Evolutionary conservation across 257 asterid species (phyloP), one percentile per base, ranked within the genome.

Genomic region (Salvia miltiorrhiza): DNA sequence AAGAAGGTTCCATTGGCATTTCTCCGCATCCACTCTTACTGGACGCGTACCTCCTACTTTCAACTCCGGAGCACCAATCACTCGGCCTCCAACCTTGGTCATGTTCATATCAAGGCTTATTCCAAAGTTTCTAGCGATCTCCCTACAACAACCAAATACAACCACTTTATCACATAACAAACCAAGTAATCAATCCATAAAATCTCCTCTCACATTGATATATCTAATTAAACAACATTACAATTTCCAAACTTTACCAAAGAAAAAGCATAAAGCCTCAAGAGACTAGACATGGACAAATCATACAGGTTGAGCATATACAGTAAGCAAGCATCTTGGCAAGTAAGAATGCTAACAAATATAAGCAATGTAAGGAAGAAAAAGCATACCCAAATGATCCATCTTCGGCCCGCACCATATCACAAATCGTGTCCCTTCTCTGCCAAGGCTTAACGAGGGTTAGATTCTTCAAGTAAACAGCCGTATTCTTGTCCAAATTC

Each of bases 361-460:
- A 35, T n/a, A n/a, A n/a, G 20, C 43, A 20, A 14, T 9, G 32
- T 14, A 13, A 67, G 33, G 6, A 13, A 6, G 24, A 20, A 35
- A 43, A 16, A 33, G 26, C 92, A 12, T 86, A 90, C 96, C 97
- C 92, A 17, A 70, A 70, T 11, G 90, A 92, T 54, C 94, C 97
- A 80, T 88, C 90, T 9, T 23, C 55, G 40, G 85, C 86, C 21
- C 28, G 72, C 75, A 88, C 83, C 90, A 88, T 85, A 14, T 70
- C 77, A 70, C 43, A 21, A 39, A 90, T 88, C 0, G 72, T 16
- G 7, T 16, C 8, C 79, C 35, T 81, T 61, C 97, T 82, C 2
- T 50, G 71, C 28, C 3, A 26, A 19, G 97, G 90, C 21, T 56
- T 70, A 55, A 78, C 79, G 47, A 90, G 76, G 41, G 90, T 77